phyloP scores from a whole-genome alignment of 805 yeast genomes.

The Wickerhamiella bombiphila region DNA sequence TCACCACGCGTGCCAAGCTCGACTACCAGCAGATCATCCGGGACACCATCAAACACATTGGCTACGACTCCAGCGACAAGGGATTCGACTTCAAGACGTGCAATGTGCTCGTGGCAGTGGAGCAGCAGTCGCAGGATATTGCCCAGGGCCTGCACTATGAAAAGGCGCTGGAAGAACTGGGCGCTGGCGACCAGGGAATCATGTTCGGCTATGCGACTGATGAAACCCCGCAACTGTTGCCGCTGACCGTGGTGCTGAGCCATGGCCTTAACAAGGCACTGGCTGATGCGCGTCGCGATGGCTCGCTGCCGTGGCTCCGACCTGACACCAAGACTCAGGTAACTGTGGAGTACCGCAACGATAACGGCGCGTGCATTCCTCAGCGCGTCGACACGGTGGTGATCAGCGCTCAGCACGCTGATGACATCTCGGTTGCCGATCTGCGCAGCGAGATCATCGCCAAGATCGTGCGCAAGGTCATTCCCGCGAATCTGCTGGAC shows the following conservation, averaged over 20 bases:
- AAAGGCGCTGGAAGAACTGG: conserved; percentile 84
- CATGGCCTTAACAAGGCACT: conserved; percentile 94
- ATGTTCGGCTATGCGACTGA: conserved; percentile 99
- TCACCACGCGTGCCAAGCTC: conserved; percentile 87
- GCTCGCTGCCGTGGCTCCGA: conserved; percentile 90
- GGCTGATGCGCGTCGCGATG: conserved; percentile 95
- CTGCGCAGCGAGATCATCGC: conserved; percentile 63
- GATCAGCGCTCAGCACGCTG: conserved; percentile 96
- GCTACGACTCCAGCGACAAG: conserved; percentile 89
- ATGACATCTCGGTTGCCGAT: conserved; percentile 84
- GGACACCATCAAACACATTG: conserved; percentile 96
- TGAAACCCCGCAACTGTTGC: conserved; percentile 95
- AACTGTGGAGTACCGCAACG: conserved; percentile 89
- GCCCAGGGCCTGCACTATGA: conserved; percentile 99
- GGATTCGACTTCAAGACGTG: conserved; percentile 99
- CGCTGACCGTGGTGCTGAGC: conserved; percentile 84
- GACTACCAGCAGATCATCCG: conserved; percentile 97
- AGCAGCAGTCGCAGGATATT: conserved; percentile 97
- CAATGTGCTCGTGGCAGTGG: conserved; percentile 96
- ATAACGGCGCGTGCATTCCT: conserved; percentile 91
- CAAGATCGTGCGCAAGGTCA: conserved; percentile 81
- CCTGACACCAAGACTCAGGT: conserved; percentile 99
- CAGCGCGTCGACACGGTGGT: conserved; percentile 95
- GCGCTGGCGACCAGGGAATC: conserved; percentile 99
- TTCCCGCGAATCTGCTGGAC: conserved; percentile 80